Conservation (phyloP, 208 protist species). For the Acanthamoeba royreba region DNA sequence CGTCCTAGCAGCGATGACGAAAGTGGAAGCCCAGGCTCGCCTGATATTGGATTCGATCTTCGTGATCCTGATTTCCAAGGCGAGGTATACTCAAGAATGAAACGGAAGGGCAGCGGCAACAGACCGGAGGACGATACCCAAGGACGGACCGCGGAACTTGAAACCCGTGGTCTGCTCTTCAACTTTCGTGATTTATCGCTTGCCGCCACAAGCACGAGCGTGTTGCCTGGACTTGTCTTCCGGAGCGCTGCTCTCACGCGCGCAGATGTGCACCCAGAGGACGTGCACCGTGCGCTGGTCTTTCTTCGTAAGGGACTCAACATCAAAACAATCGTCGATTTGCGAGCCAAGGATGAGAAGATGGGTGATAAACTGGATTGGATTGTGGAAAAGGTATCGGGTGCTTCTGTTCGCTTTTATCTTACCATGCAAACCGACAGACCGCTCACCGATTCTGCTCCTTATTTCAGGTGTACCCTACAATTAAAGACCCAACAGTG, state of each 20-base stretch:
- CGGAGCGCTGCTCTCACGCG: not conserved
- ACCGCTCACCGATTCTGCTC: not conserved
- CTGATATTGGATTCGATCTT: too few species aligned
- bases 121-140: too few species aligned
- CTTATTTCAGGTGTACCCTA: conserved; percentile 18
- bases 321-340: conserved; percentile 22
- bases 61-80: too few species aligned
- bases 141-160: not conserved
- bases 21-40: too few species aligned
- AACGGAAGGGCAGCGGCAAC: too few species aligned
- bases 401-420: too few species aligned
- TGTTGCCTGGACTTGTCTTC: not conserved
- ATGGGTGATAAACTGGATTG: not conserved
- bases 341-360: conserved; percentile 16
- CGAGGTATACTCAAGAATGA: too few species aligned
- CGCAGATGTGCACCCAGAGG: not conserved
- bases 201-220: not conserved
- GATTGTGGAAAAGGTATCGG: conserved; percentile 34
- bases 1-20: too few species aligned
- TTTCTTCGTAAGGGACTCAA: conserved; percentile 10
- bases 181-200: conserved; percentile 14
- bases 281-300: not conserved
- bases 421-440: not conserved
- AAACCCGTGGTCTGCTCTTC: not conserved
- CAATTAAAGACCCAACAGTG: not conserved